Base-by-base conservation (phyloP, 1,139 yeast genomes). In the Suhomyces terraborum region DNA sequence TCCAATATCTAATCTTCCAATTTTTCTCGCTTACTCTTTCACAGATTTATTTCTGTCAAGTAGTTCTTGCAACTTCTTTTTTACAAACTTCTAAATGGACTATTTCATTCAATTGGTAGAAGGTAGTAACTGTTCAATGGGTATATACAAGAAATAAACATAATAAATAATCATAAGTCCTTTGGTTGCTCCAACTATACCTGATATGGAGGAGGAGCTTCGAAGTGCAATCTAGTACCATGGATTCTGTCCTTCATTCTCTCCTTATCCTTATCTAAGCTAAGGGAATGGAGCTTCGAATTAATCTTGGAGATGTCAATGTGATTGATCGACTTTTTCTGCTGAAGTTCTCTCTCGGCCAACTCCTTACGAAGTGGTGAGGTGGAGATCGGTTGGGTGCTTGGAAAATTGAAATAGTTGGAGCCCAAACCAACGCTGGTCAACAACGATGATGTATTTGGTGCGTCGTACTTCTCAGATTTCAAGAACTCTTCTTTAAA, bases 381-480 rank as follows among this genome's bases (percentile, higher is more conserved):
- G 28, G 57, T 56, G 35, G 54, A 48, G n/a, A 56, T 45, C 8
- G 55, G 58, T 22, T 50, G 54, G 36, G 51, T 53, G 36, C 66
- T 55, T 14, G 40, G 37, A 38, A 67, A 63, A 42, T 63, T 61
- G 53, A 66, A 66, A 46, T 62, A 66, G 39, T 62, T 58, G 42
- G 61, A 66, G 5, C 74, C 73, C 36, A 69, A 55, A 1, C 74
- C 75, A 12, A 67, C 64, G n/a, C 67, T 64, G 38, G 47, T 41
- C 38, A 43, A 41, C 33, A 46, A 35, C 36, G 49, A 46, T 22
- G 43, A 25, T 13, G 42, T 38, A 18, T 35, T 30, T 8, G 45
- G 44, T n/a, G 43, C 27, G 14, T 42, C 47, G 19, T 34, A 31
- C 25, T 37, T 41, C 10, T 41, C 41, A 3, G 38, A 12, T 14